These are phyloP conservation scores for Gryganskiella cystojenkinii DNA, from an alignment of 192 early-diverging fungal species.

Conservation along the genomic window DNA sequence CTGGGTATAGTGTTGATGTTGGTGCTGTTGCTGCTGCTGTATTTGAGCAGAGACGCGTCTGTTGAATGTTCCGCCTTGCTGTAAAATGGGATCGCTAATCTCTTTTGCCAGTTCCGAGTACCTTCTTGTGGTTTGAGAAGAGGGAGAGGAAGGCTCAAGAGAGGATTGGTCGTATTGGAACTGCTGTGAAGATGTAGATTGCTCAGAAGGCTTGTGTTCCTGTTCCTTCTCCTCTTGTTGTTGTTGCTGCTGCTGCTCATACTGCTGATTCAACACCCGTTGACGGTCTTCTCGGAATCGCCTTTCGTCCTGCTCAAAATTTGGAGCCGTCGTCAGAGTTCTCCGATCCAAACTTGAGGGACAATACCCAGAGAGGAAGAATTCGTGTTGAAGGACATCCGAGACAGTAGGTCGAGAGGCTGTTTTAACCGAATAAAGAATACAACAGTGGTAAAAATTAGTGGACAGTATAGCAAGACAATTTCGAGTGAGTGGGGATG, in stretches of 20 bases:
- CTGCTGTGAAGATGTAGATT: conserved; percentile 12
- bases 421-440: background rate
- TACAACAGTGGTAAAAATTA: no score
- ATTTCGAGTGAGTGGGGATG: no score
- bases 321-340: conserved; percentile 13
- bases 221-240: background rate
- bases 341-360: conserved; percentile 19
- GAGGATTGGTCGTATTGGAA: conserved; percentile 24
- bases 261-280: background rate
- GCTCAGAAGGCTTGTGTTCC: background rate
- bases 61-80: no score
- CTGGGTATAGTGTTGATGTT: conserved; percentile 10
- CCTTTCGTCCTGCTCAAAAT: conserved; percentile 34
- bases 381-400: conserved; percentile 44
- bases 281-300: background rate
- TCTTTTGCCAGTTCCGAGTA: background rate
- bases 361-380: conserved; percentile 43
- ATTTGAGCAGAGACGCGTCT: no score
- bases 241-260: background rate
- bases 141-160: background rate
- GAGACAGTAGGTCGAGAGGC: conserved; percentile 49
- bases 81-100: background rate
- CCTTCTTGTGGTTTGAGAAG: background rate
- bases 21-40: conserved; percentile 2
- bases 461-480: no score